Conservation (phyloP, 805 yeast genomes). For the Candida manassasensis region DNA sequence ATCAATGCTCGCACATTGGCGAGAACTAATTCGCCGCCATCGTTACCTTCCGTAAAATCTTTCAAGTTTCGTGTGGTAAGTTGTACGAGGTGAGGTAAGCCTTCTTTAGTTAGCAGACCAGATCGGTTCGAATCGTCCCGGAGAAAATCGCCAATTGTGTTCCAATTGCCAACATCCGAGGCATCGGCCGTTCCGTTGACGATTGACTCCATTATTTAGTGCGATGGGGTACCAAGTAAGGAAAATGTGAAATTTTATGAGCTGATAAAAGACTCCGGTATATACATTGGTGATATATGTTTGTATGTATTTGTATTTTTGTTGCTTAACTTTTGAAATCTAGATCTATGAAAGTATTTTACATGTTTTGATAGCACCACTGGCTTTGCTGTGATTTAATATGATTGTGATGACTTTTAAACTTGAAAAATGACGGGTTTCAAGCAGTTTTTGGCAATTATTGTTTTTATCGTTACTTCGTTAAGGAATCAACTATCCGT, state of each 20-base stretch:
- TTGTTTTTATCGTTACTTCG: too few relatives aligned
- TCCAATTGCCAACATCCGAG: slow-evolving; percentile 3
- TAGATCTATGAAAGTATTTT: not conserved
- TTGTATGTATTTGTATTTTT: too few relatives aligned
- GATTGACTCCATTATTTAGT: slow-evolving; percentile 1
- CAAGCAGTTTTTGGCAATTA: too few relatives aligned
- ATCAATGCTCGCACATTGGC: slow-evolving; percentile 27
- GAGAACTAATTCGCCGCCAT: slow-evolving; percentile 7
- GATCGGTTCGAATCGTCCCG: slow-evolving; percentile 18
- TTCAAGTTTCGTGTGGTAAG: not conserved
- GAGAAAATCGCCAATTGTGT: slow-evolving; percentile 15
- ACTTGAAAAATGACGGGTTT: too few relatives aligned
- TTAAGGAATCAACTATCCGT: too few relatives aligned
- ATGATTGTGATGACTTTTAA: too few relatives aligned
- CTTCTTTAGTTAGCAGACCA: slow-evolving; percentile 1
- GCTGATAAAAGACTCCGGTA: too few relatives aligned
- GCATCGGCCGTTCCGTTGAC: not conserved
- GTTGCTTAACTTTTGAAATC: not conserved
- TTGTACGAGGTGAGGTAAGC: slow-evolving; percentile 3
- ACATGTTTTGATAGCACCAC: too few relatives aligned
- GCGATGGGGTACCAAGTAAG: too few relatives aligned
- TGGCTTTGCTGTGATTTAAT: too few relatives aligned
- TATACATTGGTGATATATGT: too few relatives aligned
- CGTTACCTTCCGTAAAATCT: not conserved
- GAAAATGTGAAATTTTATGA: too few relatives aligned